phyloP scores from a whole-genome alignment of 306 rosid species.

The Cicer cuneatum region DNA sequence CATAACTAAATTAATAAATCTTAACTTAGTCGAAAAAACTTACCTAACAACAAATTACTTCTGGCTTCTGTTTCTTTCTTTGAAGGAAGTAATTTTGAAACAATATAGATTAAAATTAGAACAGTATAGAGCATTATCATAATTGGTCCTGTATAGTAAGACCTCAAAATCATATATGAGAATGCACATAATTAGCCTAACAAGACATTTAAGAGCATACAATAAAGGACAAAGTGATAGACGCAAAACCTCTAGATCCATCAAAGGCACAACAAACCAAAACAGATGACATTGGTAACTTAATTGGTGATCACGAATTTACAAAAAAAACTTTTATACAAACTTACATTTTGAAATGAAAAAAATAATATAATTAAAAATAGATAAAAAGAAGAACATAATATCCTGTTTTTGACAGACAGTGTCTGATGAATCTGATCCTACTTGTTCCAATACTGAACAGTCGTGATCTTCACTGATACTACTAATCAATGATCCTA shows the following conservation, averaged over 20 bases:
- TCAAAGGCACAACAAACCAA: not conserved
- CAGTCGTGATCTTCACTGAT: conserved; percentile 39
- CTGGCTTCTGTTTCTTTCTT: not conserved
- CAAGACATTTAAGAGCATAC: not conserved
- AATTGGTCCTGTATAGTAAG: not conserved
- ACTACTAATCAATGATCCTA: conserved; percentile 40
- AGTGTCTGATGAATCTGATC: not conserved
- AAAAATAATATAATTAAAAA: too few species aligned
- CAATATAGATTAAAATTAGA: not conserved
- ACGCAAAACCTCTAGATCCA: not conserved
- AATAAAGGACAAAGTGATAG: not conserved
- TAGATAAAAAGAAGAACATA: too few species aligned
- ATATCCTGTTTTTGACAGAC: too few species aligned
- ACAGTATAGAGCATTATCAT: conserved; percentile 2
- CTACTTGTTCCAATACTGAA: not conserved
- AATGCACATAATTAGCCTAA: not conserved
- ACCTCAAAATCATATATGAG: not conserved
- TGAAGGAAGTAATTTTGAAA: conserved; percentile 6
- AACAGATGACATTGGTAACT: conserved; percentile 15
- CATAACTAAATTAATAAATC: too few species aligned
- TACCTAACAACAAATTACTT: not conserved
- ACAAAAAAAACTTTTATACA: not conserved
- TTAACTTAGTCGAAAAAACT: too few species aligned
- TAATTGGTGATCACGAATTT: conserved; percentile 8
- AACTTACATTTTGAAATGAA: too few species aligned